These are phyloP conservation scores for Strigomonas culicis DNA, from an alignment of 208 protist genomes.

Conservation along the genomic window DNA sequence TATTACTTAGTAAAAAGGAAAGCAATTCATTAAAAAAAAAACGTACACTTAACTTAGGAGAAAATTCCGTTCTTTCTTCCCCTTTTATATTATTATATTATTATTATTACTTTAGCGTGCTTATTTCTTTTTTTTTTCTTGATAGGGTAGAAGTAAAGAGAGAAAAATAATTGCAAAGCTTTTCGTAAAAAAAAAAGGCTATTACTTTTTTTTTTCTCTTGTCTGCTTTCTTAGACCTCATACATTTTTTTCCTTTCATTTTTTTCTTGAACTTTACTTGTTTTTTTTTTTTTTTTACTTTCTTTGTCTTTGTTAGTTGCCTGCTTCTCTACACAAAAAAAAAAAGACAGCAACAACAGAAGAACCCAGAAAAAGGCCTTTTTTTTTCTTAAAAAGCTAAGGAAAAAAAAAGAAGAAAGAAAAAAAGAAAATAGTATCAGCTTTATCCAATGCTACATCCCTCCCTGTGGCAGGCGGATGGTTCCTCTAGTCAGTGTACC, in stretches of 20 bases:
- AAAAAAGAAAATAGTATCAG: not conserved
- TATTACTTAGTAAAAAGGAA: too few species aligned
- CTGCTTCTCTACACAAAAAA: not conserved
- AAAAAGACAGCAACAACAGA: not conserved
- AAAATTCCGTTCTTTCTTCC: not conserved
- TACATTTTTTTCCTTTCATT: slow-evolving; percentile 6
- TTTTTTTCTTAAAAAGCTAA: not conserved
- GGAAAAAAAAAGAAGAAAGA: not conserved
- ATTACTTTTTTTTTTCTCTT: not conserved
- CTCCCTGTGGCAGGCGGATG: slow-evolving; percentile 23
- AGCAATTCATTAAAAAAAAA: not conserved
- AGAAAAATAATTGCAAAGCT: not conserved
- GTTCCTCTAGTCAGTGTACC: slow-evolving; percentile 14
- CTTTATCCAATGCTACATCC: slow-evolving; percentile 26
- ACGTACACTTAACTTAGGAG: not conserved
- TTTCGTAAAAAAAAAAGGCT: not conserved
- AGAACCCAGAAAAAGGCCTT: not conserved
- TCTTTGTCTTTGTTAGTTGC: slow-evolving; percentile 2
- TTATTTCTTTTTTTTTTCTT: slow-evolving; percentile 24
- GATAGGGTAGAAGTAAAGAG: not conserved
- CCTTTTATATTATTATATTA: not conserved
- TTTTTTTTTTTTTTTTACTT: not conserved
- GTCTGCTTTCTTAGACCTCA: not conserved
- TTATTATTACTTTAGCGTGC: not conserved
- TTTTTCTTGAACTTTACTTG: slow-evolving; percentile 3